A percentile compares a stretch with the other conserved stretches of the same genome.
phyloP scores from a whole-genome alignment of 805 yeast genomes.

The Wickerhamiella occidentalis region DNA sequence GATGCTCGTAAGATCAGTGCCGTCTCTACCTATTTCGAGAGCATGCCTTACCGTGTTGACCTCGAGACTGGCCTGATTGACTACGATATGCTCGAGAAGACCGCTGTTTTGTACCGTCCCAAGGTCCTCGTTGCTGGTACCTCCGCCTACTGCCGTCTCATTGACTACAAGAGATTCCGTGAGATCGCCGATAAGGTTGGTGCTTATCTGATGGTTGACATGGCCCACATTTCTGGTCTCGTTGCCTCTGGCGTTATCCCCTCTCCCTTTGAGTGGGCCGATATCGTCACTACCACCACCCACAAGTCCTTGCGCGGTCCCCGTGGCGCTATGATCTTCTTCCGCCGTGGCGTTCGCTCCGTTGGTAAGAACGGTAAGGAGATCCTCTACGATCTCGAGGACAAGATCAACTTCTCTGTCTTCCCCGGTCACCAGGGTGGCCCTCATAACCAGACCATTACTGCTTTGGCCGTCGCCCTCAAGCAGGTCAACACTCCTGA shows the following conservation, averaged over 20 bases:
- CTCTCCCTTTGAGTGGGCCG: conserved; percentile 94
- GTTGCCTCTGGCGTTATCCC: conserved; percentile 93
- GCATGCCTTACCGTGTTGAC: conserved; percentile 95
- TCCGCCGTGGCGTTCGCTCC: conserved; percentile 88
- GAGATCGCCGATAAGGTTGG: conserved; percentile 95
- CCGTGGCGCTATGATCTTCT: conserved; percentile 99
- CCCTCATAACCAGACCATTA: conserved; percentile 97
- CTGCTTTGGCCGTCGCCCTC: conserved; percentile 93
- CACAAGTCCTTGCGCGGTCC: conserved; percentile 99
- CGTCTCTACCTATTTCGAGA: conserved; percentile 91
- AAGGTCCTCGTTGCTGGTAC: conserved; percentile 96
- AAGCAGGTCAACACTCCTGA: conserved; percentile 89
- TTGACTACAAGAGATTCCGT: conserved; percentile 94
- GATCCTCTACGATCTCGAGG: conserved; percentile 79
- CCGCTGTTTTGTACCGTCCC: conserved; percentile 87
- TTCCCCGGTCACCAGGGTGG: conserved; percentile 99
- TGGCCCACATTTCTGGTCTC: conserved; percentile 97
- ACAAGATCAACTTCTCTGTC: conserved; percentile 91
- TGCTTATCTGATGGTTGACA: conserved; percentile 89
- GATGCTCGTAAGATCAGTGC: conserved; percentile 86
- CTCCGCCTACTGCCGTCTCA: conserved; percentile 92
- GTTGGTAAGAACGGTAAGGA: conserved; percentile 88
- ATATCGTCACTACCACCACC: conserved; percentile 95
- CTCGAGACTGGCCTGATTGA: conserved; percentile 89
- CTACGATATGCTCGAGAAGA: conserved; percentile 86